Percentiles rank a stretch among this genome's conserved stretches.
phyloP scores from a whole-genome alignment of 2,329 filamentous ascomycete species.

The Beauveria caledonica region DNA sequence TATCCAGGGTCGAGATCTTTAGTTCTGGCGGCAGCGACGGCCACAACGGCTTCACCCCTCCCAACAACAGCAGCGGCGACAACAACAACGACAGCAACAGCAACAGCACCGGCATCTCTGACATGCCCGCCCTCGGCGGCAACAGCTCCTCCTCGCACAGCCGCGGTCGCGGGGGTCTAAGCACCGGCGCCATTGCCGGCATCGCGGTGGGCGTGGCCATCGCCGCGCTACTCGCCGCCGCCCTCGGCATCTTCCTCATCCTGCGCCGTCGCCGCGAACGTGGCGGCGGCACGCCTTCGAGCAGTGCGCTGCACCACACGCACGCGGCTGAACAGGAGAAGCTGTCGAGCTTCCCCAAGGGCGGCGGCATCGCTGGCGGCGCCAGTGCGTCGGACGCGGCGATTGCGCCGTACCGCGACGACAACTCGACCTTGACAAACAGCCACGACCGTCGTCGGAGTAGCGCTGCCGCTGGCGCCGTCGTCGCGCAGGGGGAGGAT shows the following conservation, averaged over 20 bases:
- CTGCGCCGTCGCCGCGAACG: slow-evolving; percentile 32
- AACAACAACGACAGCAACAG: not conserved
- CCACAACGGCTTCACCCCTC: slow-evolving; percentile 8
- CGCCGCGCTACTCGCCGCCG: slow-evolving; percentile 31
- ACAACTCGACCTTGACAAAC: not conserved
- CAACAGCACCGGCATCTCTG: slow-evolving; percentile 10
- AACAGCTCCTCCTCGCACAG: not conserved
- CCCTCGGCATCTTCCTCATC: slow-evolving; percentile 30
- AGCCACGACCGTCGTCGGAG: not conserved
- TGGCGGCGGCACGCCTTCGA: slow-evolving; percentile 14
- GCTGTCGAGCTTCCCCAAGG: slow-evolving; percentile 33
- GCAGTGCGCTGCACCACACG: not conserved
- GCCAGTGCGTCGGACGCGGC: not conserved
- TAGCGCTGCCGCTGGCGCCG: not conserved
- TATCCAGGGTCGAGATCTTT: not conserved
- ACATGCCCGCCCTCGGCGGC: not conserved
- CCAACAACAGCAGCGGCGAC: not conserved
- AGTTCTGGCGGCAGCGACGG: not conserved
- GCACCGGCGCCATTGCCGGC: slow-evolving; percentile 37
- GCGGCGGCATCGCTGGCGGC: slow-evolving; percentile 14
- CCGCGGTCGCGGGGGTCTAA: slow-evolving; percentile 19
- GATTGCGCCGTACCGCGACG: slow-evolving; percentile 8
- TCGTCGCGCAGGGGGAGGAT: not conserved
- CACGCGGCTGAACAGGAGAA: slow-evolving; percentile 1
- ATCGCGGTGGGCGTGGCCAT: slow-evolving; percentile 36